Base-by-base conservation (phyloP, 1,284 basidiomycete species). In the Mycena sp. region DNA sequence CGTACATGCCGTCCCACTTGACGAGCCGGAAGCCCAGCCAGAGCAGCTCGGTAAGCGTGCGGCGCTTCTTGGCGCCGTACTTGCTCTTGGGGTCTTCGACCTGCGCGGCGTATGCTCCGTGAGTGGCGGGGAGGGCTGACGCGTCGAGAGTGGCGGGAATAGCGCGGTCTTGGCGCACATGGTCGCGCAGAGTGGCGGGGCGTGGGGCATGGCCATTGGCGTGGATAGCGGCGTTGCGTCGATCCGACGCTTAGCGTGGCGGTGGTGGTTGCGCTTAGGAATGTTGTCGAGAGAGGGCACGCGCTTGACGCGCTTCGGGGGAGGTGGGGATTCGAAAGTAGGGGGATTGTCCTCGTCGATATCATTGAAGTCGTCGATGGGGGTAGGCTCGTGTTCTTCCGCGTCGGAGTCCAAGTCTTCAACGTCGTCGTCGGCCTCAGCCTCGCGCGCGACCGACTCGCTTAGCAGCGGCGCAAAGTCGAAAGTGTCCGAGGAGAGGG, bases 1-100 rank as follows among this genome's bases (percentile, higher is more conserved):
- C 52, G 19, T 14, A 58, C 61, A 21, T 16, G 2, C 55, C 61
- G 14, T 63, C 19, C 61, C 61, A 63, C 2, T 40, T 11, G 11
- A 63, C 28, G 19, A 57, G 25, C 10, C 19, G 30, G 25, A 58
- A 58, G 11, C 61, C 61, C 2, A 52, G 16, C 10, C 6, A 17
- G 7, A 54, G 1, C 0, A 61, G 26, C 19, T 54, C 50, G 3
- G 2, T 0, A 1, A 61, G 11, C 23, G 30, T 38, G 29, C 43
- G 25, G 7, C 26, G 30, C 26, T 61, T 61, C 45, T 61, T 61
- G 21, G 21, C n/a, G 30, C 58, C 58, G 17, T 26, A 46, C 4
- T 10, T 38, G 10, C 28, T 32, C 2, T 26, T 10, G 4, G 23
- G 4, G 7, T 38, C n/a, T n/a, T 58, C 58, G 17, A 52, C 14